A percentile compares a stretch with the other conserved stretches of the same genome.
phyloP scores from a whole-genome alignment of 1,139 yeast species.

The Hanseniaspora gamundiae region DNA sequence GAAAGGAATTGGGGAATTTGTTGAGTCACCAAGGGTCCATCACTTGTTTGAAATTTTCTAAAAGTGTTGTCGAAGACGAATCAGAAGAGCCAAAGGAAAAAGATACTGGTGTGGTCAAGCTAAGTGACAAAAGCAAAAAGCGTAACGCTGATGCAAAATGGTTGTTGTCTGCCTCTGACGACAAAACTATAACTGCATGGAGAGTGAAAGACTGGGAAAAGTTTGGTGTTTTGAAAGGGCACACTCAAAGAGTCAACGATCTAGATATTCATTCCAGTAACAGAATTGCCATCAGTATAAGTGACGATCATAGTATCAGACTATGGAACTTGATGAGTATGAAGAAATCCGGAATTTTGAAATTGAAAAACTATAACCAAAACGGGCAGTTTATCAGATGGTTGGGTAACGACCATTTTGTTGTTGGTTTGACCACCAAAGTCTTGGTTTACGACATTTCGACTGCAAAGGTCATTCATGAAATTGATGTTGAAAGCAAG shows the following conservation, averaged over 20 bases:
- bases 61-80: conserved; percentile 16
- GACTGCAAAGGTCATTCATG: conserved; percentile 45
- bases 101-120: conserved; percentile 2
- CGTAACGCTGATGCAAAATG: conserved; percentile 47
- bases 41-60: conserved; percentile 61
- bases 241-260: conserved; percentile 64
- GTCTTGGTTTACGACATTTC: conserved; percentile 55
- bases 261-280: conserved; percentile 89
- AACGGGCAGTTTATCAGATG: conserved; percentile 57
- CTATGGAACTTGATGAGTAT: conserved; percentile 97
- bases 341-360: conserved; percentile 81
- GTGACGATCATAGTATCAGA: conserved; percentile 70
- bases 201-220: conserved; percentile 95
- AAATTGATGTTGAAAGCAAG: conserved; percentile 33
- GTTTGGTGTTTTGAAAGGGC: conserved; percentile 81
- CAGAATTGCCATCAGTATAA: conserved; percentile 79
- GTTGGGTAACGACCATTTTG: conserved; percentile 41
- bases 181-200: conserved; percentile 86
- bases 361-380: conserved; percentile 61
- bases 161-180: conserved; percentile 85
- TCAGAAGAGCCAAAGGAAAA: conserved; percentile 10
- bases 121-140: conserved; percentile 7
- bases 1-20: conserved; percentile 87
- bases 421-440: conserved; percentile 61
- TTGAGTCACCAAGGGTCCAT: conserved; percentile 86